Evolutionary conservation across 2,329 filamentous ascomycete species (phyloP).

Genomic region (Macrophomina tecta): DNA sequence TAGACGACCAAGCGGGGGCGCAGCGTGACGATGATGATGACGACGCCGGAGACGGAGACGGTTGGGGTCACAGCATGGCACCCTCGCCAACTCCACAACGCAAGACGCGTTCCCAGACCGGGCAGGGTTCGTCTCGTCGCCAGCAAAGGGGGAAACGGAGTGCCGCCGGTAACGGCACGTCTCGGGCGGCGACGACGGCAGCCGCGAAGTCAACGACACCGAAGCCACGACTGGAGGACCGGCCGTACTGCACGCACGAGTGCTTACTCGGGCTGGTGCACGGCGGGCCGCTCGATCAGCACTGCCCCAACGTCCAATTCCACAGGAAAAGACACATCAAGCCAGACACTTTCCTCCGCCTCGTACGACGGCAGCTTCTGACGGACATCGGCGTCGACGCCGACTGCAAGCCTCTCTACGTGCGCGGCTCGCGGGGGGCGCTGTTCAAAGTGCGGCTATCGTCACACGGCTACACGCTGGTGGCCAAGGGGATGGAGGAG

Average conservation of each 20-base stretch:
- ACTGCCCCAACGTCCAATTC: constrained; percentile 48
- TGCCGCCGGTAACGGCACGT: background rate
- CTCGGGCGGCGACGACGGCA: no score
- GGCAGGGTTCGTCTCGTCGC: no score
- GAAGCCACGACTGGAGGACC: constrained; percentile 33
- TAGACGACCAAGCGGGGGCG: background rate
- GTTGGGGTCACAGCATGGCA: background rate
- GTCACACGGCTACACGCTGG: constrained; percentile 52
- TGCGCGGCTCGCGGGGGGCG: constrained; percentile 45
- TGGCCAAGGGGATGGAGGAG: constrained; percentile 48
- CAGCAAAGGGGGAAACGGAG: background rate
- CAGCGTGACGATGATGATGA: background rate
- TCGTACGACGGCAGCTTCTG: constrained; percentile 42
- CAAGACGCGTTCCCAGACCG: no score
- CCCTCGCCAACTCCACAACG: background rate
- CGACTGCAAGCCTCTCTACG: constrained; percentile 38
- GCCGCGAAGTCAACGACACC: background rate
- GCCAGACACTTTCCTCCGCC: constrained; percentile 37
- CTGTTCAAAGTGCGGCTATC: constrained; percentile 52
- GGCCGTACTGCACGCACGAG: no score
- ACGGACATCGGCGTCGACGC: constrained; percentile 36
- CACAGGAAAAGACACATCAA: constrained; percentile 41
- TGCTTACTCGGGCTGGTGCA: no score
- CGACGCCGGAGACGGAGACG: background rate
- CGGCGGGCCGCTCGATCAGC: constrained; percentile 39